phyloP scores from a whole-genome alignment of 2,329 filamentous ascomycete genomes.

The Ceratocystis lukuohia region DNA sequence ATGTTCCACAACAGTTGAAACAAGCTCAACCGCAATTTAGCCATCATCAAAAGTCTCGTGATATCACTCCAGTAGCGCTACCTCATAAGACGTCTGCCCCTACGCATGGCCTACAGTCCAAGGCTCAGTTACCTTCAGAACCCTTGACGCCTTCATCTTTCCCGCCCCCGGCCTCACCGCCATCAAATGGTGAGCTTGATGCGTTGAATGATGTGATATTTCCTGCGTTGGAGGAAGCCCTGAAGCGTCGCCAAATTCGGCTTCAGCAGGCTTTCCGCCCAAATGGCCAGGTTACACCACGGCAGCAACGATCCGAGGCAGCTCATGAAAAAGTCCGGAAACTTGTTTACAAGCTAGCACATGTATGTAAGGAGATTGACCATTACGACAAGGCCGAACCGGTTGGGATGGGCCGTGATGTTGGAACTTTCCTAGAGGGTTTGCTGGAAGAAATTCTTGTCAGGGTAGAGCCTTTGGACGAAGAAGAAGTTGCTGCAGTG shows the following conservation, averaged over 20 bases:
- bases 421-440: conserved; percentile 78
- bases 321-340: conserved; percentile 72
- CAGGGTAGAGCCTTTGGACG: conserved; percentile 75
- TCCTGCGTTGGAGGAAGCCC: conserved; percentile 79
- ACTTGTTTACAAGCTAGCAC: conserved; percentile 68
- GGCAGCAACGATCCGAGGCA: conserved; percentile 53
- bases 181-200: conserved; percentile 58
- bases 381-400: conserved; percentile 72
- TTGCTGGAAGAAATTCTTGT: conserved; percentile 83
- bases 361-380: conserved; percentile 82
- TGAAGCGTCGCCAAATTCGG: conserved; percentile 61
- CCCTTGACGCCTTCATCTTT: conserved; percentile 35
- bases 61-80: conserved; percentile 20
- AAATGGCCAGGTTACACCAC: conserved; percentile 37
- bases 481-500: conserved; percentile 36
- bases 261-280: conserved; percentile 40
- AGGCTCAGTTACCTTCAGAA: conserved; percentile 27
- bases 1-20: conserved; percentile 8
- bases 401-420: conserved; percentile 86
- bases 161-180: conserved; percentile 42
- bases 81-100: conserved; percentile 9
- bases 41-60: conserved; percentile 19
- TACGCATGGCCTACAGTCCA: conserved; percentile 24
- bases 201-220: conserved; percentile 84
- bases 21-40: conserved; percentile 21